Percentiles rank a stretch among this genome's conserved stretches.
Evolutionary conservation across 2,329 filamentous ascomycete genomes (phyloP).

Genomic region (Fusarium caatingaense): DNA sequence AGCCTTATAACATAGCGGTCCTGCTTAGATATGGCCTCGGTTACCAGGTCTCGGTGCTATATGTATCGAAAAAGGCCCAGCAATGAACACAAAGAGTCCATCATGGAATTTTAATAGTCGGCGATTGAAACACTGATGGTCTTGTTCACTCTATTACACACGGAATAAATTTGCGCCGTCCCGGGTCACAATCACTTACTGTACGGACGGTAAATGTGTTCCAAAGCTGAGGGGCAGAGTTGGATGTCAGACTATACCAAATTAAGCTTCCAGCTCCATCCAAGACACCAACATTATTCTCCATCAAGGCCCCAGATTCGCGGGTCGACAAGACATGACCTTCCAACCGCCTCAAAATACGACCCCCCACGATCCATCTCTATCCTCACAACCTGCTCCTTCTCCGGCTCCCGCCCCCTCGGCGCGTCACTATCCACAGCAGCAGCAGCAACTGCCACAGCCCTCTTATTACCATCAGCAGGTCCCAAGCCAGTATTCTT

Average conservation of each 20-base stretch:
- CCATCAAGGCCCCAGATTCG: slow-evolving; percentile 39
- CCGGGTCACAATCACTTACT: neutral
- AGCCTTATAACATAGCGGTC: no score
- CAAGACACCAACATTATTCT: slow-evolving; percentile 40
- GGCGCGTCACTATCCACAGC: slow-evolving; percentile 46
- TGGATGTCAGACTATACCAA: slow-evolving; percentile 41
- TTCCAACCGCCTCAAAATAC: slow-evolving; percentile 35
- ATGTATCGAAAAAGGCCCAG: neutral
- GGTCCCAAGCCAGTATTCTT: slow-evolving; percentile 28
- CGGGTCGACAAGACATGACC: slow-evolving; percentile 48
- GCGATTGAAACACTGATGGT: neutral
- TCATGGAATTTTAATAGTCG: neutral
- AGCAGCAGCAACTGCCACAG: slow-evolving; percentile 39
- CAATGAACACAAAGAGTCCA: neutral
- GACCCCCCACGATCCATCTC: slow-evolving; percentile 43
- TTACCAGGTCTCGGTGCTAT: neutral
- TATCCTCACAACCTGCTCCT: slow-evolving; percentile 26
- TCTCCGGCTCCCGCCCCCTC: slow-evolving; percentile 31
- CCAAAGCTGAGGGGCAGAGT: slow-evolving; percentile 4
- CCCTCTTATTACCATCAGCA: slow-evolving; percentile 31
- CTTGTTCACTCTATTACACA: neutral
- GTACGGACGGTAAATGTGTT: neutral
- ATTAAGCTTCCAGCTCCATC: slow-evolving; percentile 43
- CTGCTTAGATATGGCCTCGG: no score
- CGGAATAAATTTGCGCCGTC: neutral